Evolutionary conservation across 306 rosid species (phyloP).

Genomic region (Macrotyloma uniflorum): DNA sequence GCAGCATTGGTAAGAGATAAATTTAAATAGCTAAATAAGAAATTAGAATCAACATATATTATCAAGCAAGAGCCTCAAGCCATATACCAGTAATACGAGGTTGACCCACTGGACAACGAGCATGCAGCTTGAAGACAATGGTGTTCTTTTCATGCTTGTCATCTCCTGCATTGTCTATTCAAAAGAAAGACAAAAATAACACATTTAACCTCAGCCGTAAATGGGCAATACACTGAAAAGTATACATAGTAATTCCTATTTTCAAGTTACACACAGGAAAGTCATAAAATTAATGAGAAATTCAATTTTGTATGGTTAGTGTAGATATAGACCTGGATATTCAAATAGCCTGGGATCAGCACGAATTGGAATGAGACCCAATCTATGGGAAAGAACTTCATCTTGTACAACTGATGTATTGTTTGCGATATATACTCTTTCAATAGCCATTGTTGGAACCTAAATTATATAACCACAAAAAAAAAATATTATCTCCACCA

Average conservation of each 20-base stretch:
- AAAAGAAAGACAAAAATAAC: conserved; percentile 12
- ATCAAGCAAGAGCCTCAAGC: conserved; percentile 4
- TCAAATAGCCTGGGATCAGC: conserved; percentile 93
- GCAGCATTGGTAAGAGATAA: not conserved
- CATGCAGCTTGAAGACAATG: conserved; percentile 84
- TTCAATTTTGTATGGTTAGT: conserved; percentile 10
- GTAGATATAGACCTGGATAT: conserved; percentile 67
- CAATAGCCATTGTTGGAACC: conserved; percentile 99
- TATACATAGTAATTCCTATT: not conserved
- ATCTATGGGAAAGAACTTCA: conserved; percentile 94
- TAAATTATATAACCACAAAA: conserved; percentile 33
- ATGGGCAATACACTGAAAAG: conserved; percentile 8
- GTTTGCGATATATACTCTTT: conserved; percentile 82
- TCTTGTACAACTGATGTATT: conserved; percentile 88
- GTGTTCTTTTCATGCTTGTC: conserved; percentile 81
- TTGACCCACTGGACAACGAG: conserved; percentile 46
- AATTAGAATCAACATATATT: conserved; percentile 1
- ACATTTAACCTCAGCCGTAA: conserved; percentile 9
- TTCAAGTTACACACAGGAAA: conserved; percentile 23
- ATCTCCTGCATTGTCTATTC: conserved; percentile 59
- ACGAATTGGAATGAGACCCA: conserved; percentile 86
- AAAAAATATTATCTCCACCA: conserved; percentile 22
- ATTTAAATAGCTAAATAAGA: conserved; percentile 1
- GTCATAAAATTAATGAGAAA: conserved; percentile 13
- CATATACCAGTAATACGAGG: conserved; percentile 68